Evolutionary conservation across 768 basidiomycete genomes (phyloP), one percentile per base, ranked within the genome.

Genomic region (Termitomyces sp.): DNA sequence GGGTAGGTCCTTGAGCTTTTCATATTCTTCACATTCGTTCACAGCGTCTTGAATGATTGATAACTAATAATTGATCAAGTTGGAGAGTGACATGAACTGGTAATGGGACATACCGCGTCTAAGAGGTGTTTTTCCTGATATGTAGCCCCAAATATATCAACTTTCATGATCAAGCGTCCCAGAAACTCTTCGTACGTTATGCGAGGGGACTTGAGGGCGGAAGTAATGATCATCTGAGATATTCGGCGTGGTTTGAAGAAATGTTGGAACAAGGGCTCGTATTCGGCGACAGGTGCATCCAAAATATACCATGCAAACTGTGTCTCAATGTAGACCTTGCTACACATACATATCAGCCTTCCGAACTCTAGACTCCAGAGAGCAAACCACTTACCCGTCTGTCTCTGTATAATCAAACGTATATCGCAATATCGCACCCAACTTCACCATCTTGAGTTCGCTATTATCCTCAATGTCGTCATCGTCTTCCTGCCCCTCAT

Each of bases 301-400:
- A 92, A 72, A 38, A 83, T 80, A 68, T 91, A 91, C 78, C 83
- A 85, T 0, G 87, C 86, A 57, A 77, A 80, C 17, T 76, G 63
- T 0, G 90, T 91, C 65, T 90, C 84, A 29, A 93, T 76, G 60
- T 78, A 89, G 10, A 91, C 71, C 1, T 87, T 83, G 17, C 90
- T 91, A 64, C 25, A 51, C 14, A 43, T 11, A 43, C 12, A 29
- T 4, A 12, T 52, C 45, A 51, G 46, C 20, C 63, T 46, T 37
- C 56, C 49, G 42, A 37, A 25, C 8, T 15, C 32, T 57, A 36
- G 53, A 14, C 40, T 14, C 61, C 34, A 57, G 47, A 50, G 46
- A 65, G 1, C 53, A 56, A 52, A 36, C 64, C 31, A 72, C 87
- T 60, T 66, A 89, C 89, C 81, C 81, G 49, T 81, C 70, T 32